phyloP scores from a whole-genome alignment of 306 rosid genomes.

The Ceratonia siliqua region DNA sequence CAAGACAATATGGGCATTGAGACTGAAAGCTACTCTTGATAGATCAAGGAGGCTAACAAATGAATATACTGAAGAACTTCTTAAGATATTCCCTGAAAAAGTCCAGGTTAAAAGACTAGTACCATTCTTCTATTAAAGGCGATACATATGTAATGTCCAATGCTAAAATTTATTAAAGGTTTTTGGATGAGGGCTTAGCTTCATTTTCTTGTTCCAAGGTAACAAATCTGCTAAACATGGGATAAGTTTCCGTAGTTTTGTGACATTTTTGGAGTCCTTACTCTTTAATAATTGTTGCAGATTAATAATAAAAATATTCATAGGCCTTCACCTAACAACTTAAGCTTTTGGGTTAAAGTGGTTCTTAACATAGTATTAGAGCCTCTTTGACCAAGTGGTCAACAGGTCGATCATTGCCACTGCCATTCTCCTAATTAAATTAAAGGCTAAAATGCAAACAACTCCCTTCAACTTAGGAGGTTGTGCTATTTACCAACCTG shows the following conservation, averaged over 20 bases:
- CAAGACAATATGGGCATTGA: constrained; percentile 78
- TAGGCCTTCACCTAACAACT: too few species aligned
- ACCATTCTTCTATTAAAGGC: constrained; percentile 25
- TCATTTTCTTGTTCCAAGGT: not conserved
- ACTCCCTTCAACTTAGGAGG: too few species aligned
- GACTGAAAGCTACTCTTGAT: constrained; percentile 95
- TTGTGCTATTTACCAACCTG: too few species aligned
- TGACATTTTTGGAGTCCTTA: not conserved
- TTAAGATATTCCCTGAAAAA: constrained; percentile 87
- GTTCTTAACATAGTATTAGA: too few species aligned
- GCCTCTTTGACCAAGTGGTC: too few species aligned
- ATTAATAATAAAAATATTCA: too few species aligned
- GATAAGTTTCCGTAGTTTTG: not conserved
- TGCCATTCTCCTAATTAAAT: too few species aligned
- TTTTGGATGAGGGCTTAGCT: not conserved
- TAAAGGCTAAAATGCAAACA: too few species aligned
- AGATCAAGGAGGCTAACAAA: constrained; percentile 93
- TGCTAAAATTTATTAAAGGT: constrained; percentile 12
- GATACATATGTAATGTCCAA: not conserved
- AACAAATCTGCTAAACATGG: not conserved
- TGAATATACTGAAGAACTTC: constrained; percentile 93
- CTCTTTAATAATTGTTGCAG: too few species aligned
- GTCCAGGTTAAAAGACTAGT: constrained; percentile 68
- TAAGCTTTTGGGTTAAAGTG: too few species aligned
- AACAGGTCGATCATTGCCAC: too few species aligned